Conservation (phyloP, 192 early-diverging fungal genomes). For the Podila epicladia region DNA sequence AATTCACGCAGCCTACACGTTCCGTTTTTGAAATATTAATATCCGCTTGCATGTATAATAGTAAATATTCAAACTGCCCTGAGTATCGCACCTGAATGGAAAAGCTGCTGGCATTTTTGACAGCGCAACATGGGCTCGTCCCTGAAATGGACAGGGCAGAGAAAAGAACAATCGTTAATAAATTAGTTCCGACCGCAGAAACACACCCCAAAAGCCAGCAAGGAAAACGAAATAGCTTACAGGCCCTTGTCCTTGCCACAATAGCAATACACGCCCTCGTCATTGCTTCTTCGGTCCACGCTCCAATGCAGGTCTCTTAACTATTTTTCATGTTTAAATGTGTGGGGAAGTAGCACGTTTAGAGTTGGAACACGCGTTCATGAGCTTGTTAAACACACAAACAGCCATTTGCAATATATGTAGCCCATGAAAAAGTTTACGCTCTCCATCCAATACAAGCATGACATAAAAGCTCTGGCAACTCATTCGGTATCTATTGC, state of each 20-base stretch:
- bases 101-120: constrained; percentile 71
- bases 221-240: constrained; percentile 37
- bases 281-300: constrained; percentile 36
- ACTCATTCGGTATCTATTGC: no score
- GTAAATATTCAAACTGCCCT: not conserved
- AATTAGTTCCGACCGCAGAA: not conserved
- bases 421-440: not conserved
- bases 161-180: not conserved
- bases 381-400: not conserved
- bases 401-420: not conserved
- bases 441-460: no score
- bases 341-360: not conserved
- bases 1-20: constrained; percentile 69
- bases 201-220: not conserved
- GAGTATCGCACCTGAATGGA: constrained; percentile 71
- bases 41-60: not conserved
- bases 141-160: constrained; percentile 24
- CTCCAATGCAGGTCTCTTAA: constrained; percentile 34
- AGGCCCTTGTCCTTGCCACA: constrained; percentile 73
- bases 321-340: constrained; percentile 8
- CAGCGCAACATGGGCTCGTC: constrained; percentile 78
- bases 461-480: no score
- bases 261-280: constrained; percentile 80
- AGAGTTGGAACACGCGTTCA: not conserved
- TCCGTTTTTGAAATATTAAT: no score